Conservation (phyloP, 805 yeast species). For the Komagataella pastoris region DNA sequence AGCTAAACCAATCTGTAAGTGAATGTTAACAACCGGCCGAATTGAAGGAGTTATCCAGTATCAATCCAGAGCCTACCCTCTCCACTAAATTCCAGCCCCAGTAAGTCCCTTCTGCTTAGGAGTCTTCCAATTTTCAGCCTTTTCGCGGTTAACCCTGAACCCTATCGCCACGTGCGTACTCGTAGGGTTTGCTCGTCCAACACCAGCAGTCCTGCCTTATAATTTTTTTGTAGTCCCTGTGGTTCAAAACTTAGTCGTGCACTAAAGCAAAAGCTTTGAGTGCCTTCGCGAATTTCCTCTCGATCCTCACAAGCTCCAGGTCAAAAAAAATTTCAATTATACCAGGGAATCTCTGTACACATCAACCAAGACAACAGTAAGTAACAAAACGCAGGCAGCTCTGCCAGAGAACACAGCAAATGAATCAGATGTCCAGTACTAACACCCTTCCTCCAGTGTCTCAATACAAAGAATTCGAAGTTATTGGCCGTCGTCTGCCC, state of each 20-base stretch:
- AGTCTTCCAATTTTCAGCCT: too few relatives aligned
- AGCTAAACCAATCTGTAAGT: too few relatives aligned
- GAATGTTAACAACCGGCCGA: too few relatives aligned
- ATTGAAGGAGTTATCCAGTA: too few relatives aligned
- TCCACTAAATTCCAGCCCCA: too few relatives aligned
- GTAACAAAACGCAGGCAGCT: not conserved
- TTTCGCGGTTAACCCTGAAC: too few relatives aligned
- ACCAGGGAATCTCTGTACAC: not conserved
- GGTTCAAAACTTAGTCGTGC: not conserved
- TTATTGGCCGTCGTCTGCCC: slow-evolving; percentile 99
- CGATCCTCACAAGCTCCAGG: not conserved
- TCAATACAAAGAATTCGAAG: slow-evolving; percentile 98
- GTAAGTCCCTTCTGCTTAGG: too few relatives aligned
- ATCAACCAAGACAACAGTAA: not conserved
- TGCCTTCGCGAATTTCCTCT: not conserved
- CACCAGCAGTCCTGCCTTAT: not conserved
- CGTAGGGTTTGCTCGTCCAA: not conserved
- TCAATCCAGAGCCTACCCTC: too few relatives aligned
- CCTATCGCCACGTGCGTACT: not conserved
- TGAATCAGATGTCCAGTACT: slow-evolving; percentile 4
- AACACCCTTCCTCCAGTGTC: slow-evolving; percentile 42
- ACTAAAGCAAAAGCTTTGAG: not conserved
- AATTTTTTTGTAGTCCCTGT: not conserved
- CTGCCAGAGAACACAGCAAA: not conserved
- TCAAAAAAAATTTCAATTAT: not conserved